phyloP scores from a whole-genome alignment of 2,329 filamentous ascomycete species.

The Pestalotiopsis sp. region DNA sequence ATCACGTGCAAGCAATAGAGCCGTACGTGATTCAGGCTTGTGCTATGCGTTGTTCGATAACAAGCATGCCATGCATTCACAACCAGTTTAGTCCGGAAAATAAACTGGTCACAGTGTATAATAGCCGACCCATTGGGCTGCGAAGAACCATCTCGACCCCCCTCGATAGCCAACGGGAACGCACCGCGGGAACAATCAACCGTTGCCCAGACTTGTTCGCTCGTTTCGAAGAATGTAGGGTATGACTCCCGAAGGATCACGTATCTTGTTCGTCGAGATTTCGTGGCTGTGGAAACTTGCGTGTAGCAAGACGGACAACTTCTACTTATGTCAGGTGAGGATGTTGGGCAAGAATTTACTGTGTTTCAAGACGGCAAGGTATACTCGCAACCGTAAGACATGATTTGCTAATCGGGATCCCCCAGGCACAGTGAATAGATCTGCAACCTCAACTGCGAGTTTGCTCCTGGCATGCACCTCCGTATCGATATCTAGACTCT shows the following conservation, averaged over 20 bases:
- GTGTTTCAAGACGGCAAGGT: conserved; percentile 11
- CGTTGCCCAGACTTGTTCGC: not conserved
- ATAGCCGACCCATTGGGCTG: not conserved
- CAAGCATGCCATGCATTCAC: conserved; percentile 1
- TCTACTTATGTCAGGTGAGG: not conserved
- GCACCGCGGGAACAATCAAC: not conserved
- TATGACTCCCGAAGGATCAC: not conserved
- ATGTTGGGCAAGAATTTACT: conserved; percentile 10
- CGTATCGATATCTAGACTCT: not conserved
- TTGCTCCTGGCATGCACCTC: not conserved
- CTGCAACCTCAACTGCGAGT: not conserved
- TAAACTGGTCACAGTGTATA: not conserved
- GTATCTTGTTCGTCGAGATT: not conserved
- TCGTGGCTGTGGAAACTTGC: not conserved
- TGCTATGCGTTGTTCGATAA: conserved; percentile 6
- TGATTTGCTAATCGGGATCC: not conserved
- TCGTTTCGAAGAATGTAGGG: not conserved
- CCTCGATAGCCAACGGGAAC: not conserved
- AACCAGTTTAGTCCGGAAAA: not conserved
- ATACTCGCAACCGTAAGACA: not conserved
- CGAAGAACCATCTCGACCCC: not conserved
- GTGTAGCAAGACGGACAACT: not conserved
- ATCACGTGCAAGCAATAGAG: not conserved
- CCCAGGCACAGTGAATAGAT: not conserved
- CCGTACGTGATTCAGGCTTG: not conserved